Base-by-base conservation (phyloP, 768 basidiomycete species). In the Jaapia argillacea region DNA sequence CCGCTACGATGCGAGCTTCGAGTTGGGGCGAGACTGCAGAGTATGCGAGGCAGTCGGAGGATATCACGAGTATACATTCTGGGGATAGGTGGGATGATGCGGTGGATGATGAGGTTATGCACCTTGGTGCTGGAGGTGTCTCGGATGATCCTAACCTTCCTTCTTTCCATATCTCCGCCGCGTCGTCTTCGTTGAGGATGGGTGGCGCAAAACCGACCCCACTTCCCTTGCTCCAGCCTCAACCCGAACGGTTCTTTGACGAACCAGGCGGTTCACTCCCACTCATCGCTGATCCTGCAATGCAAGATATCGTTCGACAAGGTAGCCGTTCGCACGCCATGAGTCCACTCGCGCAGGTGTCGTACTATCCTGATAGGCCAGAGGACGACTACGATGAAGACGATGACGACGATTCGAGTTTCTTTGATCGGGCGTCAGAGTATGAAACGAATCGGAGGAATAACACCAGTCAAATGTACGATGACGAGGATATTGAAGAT, bases 1-100 rank as follows among this genome's bases (percentile, higher is more conserved):
- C 65, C 10, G 67, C 69, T 24, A 76, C 73, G 22, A 66, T 74
- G 46, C 66, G 81, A 4, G 80, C 81, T 6, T 77, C 79, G 40
- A 81, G 79, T 52, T 81, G 79, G 80, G 79, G 76, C 0, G 77
- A 65, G 7, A 56, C 67, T 13, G 65, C 61, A 50, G 69, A 56
- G 54, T 55, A 57, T 54, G 55, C 58, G 13, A 57, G 48, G 55
- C 65, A 46, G 38, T 66, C 57, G 60, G 68, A 67, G 36, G 67
- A 69, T 35, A 60, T 68, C 50, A 63, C 57, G 33, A 70, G 67
- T 44, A 47, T 74, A 37, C 65, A 72, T 45, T 69, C 66, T 12
- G 67, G 62, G 24, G 70, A 71, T 45, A 51, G 50, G 20, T 44
- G 41, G 36, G 46, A 42, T 21, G 65, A 67, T 31, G 72, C 66